Evolutionary conservation across 306 rosid species (phyloP), one percentile per base, ranked within the genome.

Genomic region (Medicago arabica): DNA sequence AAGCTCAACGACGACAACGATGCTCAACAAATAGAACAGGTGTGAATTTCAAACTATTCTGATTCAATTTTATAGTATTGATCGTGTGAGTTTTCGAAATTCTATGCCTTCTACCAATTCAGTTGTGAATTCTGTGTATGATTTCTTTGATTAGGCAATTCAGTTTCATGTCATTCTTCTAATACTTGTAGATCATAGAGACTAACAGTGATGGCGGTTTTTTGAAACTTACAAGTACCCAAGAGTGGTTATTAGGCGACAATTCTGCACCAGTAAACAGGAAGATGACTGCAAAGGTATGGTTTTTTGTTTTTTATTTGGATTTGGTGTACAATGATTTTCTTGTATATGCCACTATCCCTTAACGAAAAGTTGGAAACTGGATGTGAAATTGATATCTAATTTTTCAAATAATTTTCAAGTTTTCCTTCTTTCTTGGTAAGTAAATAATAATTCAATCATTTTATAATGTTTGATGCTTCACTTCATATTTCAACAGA

Each of bases 181-280:
- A 63, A 54, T 14, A 76, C 79, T 75, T 76, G 75, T 71, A 94
- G 98, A 87, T 70, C 77, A 74, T 40, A 31, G 87, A 76, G 80
- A 75, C 72, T 34, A 71, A 70, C 60, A 81, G 58, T 4, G 87
- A 78, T 57, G 88, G 81, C 55, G 97, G 97, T 15, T 89, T 89
- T 86, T 81, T 91, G 87, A 94, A 94, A 81, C 88, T 94, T 72
- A 50, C 94, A 38, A 81, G 72, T 23, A 86, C 97, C 72, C 83
- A 76, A 21, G 90, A 88, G 71, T 91, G 98, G 98, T 17, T 91
- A 58, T 76, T 78, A 71, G 98, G 98, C 21, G 90, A 87, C 60
- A 80, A 66, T 60, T 77, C 90, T 75, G 90, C 93, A 47, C 98
- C 96, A 49, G 40, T 54, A 47, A 94, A 91, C 83, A 89, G 78